Base-by-base conservation (phyloP, 257 asterid genomes). In the Scutellaria minor region DNA sequence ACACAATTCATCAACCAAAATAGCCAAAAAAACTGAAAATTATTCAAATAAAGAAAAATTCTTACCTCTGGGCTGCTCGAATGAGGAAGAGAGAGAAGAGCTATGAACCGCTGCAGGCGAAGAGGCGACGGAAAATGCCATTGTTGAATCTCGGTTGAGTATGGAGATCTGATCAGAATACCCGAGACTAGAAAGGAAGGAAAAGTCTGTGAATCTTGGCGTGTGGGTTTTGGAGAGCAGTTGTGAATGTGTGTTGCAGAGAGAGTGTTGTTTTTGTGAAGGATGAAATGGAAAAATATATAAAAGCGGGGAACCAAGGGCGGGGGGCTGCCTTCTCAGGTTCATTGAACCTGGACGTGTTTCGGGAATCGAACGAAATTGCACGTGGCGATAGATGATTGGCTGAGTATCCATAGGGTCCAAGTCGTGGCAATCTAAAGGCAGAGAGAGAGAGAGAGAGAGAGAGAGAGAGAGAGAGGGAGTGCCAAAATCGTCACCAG, bases 331-430 rank as follows among this genome's bases (percentile, higher is more conserved):
- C 40, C 44, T 6, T 2, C 31, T 5, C 60, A 83, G 90, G 79
- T 90, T 77, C 97, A 87, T 83, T 85, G 97, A 87, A 88, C 77
- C 80, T 90, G 84, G 96, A 88, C 93, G 88, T 74, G 64, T 66
- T 90, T 80, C 54, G 0, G 83, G 18, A 79, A 3, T 6, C 13
- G n/a, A 44, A 20, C 18, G 40, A 18, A 5, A 22, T 44, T 42
- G 47, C 66, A 89, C 76, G 80, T 88, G 91, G 80, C 84, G 11
- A 0, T 0, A 7, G 1, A 0, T 77, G 73, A 84, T 84, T 87
- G 88, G 88, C 0, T 0, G 3, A 0, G 20, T 7, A 24, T 41
- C 24, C 15, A 27, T 41, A 45, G 66, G 75, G 73, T 61, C 58
- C 75, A 48, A 15, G 52, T 78, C 90, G 78, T 75, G 88, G 71